These are phyloP conservation scores for Xylaria multiplex DNA, from an alignment of 2,329 filamentous ascomycete species.

Conservation along the genomic window DNA sequence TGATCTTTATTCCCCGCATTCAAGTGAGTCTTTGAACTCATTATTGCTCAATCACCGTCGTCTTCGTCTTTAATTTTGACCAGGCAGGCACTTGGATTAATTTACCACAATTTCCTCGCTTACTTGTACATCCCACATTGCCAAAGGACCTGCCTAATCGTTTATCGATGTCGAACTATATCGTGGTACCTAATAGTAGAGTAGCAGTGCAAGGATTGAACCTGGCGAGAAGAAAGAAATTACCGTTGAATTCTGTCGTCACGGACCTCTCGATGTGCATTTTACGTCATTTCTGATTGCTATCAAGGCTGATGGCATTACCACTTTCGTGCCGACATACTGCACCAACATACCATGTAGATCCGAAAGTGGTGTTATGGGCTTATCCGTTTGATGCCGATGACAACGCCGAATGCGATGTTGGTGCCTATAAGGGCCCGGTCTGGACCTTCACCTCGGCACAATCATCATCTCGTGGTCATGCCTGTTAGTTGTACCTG, in stretches of 20 bases:
- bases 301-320: not conserved
- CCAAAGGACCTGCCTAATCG: not conserved
- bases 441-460: no score
- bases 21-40: constrained; percentile 1
- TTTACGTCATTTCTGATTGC: not conserved
- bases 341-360: no score
- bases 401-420: no score
- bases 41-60: not conserved
- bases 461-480: no score
- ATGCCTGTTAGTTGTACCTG: no score
- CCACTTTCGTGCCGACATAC: no score
- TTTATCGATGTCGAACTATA: not conserved
- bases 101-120: not conserved
- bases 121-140: not conserved
- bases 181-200: not conserved
- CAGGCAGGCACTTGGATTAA: not conserved
- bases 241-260: not conserved
- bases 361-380: no score
- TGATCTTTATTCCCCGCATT: constrained; percentile 12
- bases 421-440: no score
- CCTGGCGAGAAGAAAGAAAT: not conserved
- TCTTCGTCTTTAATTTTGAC: not conserved
- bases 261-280: not conserved
- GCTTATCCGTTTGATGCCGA: no score
- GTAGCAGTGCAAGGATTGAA: constrained; percentile 4